Conservation (phyloP, 176 grass and related monocot species). For the Alloteropsis semialata region DNA sequence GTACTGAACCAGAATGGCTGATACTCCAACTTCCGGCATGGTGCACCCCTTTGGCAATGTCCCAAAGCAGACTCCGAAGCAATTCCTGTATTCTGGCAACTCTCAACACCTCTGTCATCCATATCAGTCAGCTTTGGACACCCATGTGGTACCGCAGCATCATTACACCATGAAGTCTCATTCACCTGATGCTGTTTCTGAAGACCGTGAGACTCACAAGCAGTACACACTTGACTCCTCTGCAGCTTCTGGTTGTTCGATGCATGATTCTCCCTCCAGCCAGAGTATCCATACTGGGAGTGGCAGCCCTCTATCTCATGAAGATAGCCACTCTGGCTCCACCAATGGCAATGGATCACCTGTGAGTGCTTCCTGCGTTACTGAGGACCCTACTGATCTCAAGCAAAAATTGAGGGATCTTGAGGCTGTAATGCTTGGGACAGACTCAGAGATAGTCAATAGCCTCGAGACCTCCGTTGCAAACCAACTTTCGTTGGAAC, state of each 20-base stretch:
- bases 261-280: conserved; percentile 43
- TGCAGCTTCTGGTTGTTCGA: conserved; percentile 23
- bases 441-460: conserved; percentile 45
- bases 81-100: conserved; percentile 28
- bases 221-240: conserved; percentile 64
- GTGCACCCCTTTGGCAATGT: conserved; percentile 35
- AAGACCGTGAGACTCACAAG: conserved; percentile 21
- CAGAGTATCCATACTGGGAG: conserved; percentile 35
- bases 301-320: conserved; percentile 54
- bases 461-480: conserved; percentile 39
- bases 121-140: conserved; percentile 17
- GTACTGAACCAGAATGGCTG: conserved; percentile 29
- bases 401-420: conserved; percentile 74
- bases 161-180: conserved; percentile 18
- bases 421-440: conserved; percentile 82
- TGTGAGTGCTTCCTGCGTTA: conserved; percentile 75
- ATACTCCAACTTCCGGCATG: conserved; percentile 46
- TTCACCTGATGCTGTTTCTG: conserved; percentile 35
- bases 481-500: conserved; percentile 39
- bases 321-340: conserved; percentile 40
- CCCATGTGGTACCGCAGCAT: background rate
- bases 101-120: conserved; percentile 15
- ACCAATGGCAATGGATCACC: conserved; percentile 43
- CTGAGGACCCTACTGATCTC: conserved; percentile 67
- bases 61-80: conserved; percentile 33